Conservation (phyloP, 164 flowering plant species). For the Vitis amurensis region DNA sequence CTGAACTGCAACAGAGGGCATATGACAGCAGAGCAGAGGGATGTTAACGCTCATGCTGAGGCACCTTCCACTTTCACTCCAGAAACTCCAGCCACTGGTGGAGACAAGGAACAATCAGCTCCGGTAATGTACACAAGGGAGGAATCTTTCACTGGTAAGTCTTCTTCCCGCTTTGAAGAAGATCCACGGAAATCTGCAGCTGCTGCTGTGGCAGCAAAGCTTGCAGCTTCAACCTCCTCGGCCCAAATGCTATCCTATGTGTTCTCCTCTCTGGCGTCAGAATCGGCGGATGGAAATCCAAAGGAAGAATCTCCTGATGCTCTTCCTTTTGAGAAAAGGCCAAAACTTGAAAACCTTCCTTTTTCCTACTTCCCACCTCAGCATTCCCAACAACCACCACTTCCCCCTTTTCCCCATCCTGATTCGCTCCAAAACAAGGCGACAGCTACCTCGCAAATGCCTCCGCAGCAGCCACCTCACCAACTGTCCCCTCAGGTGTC, state of each 20-base stretch:
- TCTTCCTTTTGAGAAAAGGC: conserved; percentile 59
- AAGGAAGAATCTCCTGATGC: conserved; percentile 47
- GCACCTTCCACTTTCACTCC: no score
- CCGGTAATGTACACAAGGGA: conserved; percentile 53
- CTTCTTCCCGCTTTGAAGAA: conserved; percentile 40
- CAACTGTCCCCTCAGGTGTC: conserved; percentile 57
- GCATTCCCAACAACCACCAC: conserved; percentile 32
- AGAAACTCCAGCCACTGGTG: conserved; percentile 33
- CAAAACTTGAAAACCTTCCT: conserved; percentile 56
- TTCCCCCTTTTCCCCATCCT: conserved; percentile 40
- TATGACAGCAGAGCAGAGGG: conserved; percentile 35
- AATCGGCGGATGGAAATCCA: conserved; percentile 57
- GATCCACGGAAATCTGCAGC: conserved; percentile 79
- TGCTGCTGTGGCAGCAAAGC: conserved; percentile 90
- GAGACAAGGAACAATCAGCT: conserved; percentile 57
- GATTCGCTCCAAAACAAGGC: conserved; percentile 40
- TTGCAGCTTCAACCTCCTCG: conserved; percentile 86
- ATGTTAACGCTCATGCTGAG: no score
- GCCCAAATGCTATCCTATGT: conserved; percentile 92
- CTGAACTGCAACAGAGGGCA: conserved; percentile 23
- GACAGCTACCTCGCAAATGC: conserved; percentile 27
- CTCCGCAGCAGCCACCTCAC: conserved; percentile 41
- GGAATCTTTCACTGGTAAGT: conserved; percentile 28
- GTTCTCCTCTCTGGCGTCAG: conserved; percentile 85
- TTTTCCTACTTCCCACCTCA: conserved; percentile 44